phyloP scores from a whole-genome alignment of 179 eudicot species.

The Silene noctiflora region DNA sequence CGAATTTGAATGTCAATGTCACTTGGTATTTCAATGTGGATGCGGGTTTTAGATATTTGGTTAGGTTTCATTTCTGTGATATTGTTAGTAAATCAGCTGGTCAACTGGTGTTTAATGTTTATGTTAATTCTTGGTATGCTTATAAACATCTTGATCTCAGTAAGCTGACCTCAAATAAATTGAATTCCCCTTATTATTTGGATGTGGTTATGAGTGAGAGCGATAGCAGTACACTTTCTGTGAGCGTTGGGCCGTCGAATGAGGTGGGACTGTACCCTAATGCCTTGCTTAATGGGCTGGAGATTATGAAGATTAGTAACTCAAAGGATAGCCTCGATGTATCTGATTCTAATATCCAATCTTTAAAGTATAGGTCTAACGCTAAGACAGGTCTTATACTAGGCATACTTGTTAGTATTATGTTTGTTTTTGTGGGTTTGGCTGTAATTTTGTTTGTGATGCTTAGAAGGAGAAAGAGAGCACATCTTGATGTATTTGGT shows the following conservation, averaged over 20 bases:
- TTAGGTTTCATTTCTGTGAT: slow-evolving; percentile 18
- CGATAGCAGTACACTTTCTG: slow-evolving; percentile 8
- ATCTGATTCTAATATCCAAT: not conserved
- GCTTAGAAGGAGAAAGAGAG: no score
- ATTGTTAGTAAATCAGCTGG: no score
- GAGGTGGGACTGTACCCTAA: slow-evolving; percentile 11
- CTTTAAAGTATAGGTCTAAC: slow-evolving; percentile 12
- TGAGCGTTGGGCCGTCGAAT: slow-evolving; percentile 14
- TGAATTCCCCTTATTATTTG: no score
- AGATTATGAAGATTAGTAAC: slow-evolving; percentile 15
- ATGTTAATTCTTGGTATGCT: no score
- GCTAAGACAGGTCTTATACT: slow-evolving; percentile 3
- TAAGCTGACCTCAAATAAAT: no score
- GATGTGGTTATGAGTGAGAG: no score
- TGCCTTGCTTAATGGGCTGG: slow-evolving; percentile 14
- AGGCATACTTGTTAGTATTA: not conserved
- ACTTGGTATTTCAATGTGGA: no score
- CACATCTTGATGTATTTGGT: slow-evolving; percentile 10
- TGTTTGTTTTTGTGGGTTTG: slow-evolving; percentile 4
- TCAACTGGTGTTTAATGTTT: no score
- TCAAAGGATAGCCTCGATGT: slow-evolving; percentile 9
- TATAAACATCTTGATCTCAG: no score
- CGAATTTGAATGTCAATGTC: slow-evolving; percentile 17
- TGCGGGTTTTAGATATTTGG: slow-evolving; percentile 10
- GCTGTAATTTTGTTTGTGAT: no score